phyloP scores from a whole-genome alignment of 73 alveolate species.

The Symbiodinium natans region DNA sequence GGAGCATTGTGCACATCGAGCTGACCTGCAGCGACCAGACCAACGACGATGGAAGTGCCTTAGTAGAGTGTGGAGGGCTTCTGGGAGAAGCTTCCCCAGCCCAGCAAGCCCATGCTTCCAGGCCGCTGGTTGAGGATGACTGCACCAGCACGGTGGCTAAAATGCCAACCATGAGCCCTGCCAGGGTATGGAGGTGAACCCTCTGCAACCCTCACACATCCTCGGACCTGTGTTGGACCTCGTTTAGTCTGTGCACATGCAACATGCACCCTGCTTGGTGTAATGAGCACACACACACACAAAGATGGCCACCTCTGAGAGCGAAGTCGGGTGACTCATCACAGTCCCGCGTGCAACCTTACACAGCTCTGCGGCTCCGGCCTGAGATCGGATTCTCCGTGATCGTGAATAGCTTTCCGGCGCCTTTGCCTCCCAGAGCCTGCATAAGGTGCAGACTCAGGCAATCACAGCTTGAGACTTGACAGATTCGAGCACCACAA shows the following conservation, averaged over 20 bases:
- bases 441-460: not conserved
- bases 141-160: constrained; percentile 92
- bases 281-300: no score
- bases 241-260: no score
- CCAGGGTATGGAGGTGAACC: not conserved
- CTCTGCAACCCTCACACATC: no score
- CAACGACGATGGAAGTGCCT: constrained; percentile 70
- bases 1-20: not conserved
- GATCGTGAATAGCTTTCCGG: constrained; percentile 60
- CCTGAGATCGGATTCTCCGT: constrained; percentile 92
- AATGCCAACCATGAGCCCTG: constrained; percentile 78
- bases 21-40: constrained; percentile 73
- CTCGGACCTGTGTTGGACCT: no score
- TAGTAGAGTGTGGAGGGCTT: no score
- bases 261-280: no score
- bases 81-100: no score
- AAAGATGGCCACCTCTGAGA: no score
- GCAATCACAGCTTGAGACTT: not conserved
- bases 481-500: no score
- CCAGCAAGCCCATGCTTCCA: not conserved
- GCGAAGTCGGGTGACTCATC: no score
- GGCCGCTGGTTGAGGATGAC: constrained; percentile 54
- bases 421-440: constrained; percentile 85
- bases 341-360: no score
- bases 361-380: no score